Base-by-base conservation (phyloP, 768 basidiomycete species). In the Atractiella rhizophila region DNA sequence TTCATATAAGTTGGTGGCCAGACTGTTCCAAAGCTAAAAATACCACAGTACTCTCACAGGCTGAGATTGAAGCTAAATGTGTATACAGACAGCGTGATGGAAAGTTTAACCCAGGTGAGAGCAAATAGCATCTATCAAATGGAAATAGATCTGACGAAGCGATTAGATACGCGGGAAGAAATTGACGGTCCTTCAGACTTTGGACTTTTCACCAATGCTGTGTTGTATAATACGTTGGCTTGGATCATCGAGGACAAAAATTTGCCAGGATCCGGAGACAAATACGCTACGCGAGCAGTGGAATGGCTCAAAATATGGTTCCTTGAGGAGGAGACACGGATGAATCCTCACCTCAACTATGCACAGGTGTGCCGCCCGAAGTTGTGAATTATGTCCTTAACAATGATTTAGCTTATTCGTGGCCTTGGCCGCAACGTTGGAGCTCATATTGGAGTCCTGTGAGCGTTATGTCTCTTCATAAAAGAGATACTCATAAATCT, bases 311-410 rank as follows among this genome's bases (percentile, higher is more conserved):
- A 64, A 16, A 62, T 66, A 0, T 74, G 70, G 68, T 76, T 75
- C 60, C 45, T 74, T n/a, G 61, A 72, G 45, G 48, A 53, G 1
- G 58, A 55, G 4, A 74, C 73, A 1, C 57, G 48, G 28, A 74
- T 76, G 73, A 73, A 69, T 40, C 73, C 73, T 11, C 67, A 68
- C 53, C 56, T 76, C 30, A 62, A 70, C 43, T 76, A 59, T 47
- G 68, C 67, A 0, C 70, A 71, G 53, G 54, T 67, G n/a, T n/a
- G n/a, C n/a, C n/a, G n/a, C n/a, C n/a, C n/a, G n/a, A n/a, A n/a
- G n/a, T n/a, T n/a, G n/a, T n/a, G n/a, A n/a, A n/a, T n/a, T n/a
- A n/a, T n/a, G n/a, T n/a, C n/a, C n/a, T n/a, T n/a, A n/a, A n/a
- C n/a, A n/a, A n/a, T n/a, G n/a, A n/a, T n/a, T n/a, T n/a, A n/a